Base-by-base conservation (phyloP, 768 basidiomycete genomes). In the Pisolithus sp. region DNA sequence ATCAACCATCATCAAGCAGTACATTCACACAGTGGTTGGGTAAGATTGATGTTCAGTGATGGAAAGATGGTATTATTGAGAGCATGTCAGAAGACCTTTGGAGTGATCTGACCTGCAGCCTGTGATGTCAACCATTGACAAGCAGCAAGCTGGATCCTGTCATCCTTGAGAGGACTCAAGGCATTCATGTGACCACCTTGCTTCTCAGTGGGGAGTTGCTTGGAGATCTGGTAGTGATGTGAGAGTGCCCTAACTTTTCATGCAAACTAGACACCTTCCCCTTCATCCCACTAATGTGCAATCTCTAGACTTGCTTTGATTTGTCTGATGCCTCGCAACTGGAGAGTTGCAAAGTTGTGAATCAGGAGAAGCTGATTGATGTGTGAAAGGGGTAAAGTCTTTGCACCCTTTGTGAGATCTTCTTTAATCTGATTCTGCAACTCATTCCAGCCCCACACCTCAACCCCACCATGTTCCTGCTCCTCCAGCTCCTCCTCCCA, bases 271-370 rank as follows among this genome's bases (percentile, higher is more conserved):
- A 42, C 53, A 1, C 67, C 68, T 28, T 64, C 40, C 1, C 61
- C 59, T 44, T 71, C 63, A 55, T 73, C 68, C 71, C 65, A 74
- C 53, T 72, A 70, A 13, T 42, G 26, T 34, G 71, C 70, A 62
- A 72, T 68, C 45, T 67, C 57, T n/a, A 47, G 9, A 47, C 72
- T 72, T 9, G 70, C 70, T 0, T 54, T 24, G 2, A 71, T 71
- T 0, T 56, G 39, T 1, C 50, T 30, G 12, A 54, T 20, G 6
- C 71, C 70, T 50, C 72, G 72, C 13, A 73, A 13, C 21, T 17
- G 24, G 12, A 43, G 42, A 13, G 20, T 43, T 2, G 42, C 42
- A 43, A 43, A 43, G 45, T 3, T 56, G 49, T 0, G 73, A 50
- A 51, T 42, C 3, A 37, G 21, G 2, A 45, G 4, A 3, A 45